Evolutionary conservation across 2,329 filamentous ascomycete species (phyloP).

Genomic region (Xylaria sp.): DNA sequence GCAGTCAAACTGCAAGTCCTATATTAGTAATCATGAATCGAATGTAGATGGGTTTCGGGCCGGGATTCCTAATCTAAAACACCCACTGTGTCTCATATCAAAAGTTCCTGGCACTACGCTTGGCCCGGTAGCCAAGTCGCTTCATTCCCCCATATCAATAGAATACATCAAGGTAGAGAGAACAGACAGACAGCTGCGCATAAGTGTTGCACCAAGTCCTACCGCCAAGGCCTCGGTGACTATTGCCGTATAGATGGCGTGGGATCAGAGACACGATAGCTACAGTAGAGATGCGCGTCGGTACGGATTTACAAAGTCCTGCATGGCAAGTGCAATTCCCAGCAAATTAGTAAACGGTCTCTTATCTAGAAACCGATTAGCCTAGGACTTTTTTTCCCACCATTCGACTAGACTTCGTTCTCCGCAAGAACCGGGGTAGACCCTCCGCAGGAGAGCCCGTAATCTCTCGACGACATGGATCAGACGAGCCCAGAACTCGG

Average conservation of each 20-base stretch:
- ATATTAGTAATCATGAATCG: not conserved
- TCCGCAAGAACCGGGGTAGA: not conserved
- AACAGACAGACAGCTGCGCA: not conserved
- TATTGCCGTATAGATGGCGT: not conserved
- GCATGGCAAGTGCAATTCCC: not conserved
- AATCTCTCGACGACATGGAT: constrained; percentile 1
- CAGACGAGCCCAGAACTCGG: constrained; percentile 2
- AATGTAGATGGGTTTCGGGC: too few species aligned
- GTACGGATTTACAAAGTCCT: constrained; percentile 5
- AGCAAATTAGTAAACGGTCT: not conserved
- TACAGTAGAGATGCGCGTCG: not conserved
- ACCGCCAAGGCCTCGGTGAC: not conserved
- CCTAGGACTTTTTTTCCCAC: constrained; percentile 16
- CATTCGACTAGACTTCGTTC: constrained; percentile 1
- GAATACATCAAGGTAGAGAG: not conserved
- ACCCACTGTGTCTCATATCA: not conserved
- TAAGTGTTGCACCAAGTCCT: not conserved
- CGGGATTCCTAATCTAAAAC: not conserved
- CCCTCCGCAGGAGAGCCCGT: too few species aligned
- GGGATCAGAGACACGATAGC: not conserved
- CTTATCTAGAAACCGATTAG: constrained; percentile 17
- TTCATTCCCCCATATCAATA: not conserved
- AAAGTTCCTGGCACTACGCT: constrained; percentile 5
- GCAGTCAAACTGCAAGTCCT: not conserved
- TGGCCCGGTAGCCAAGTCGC: not conserved